Percentiles rank a stretch among this genome's conserved stretches.
These are phyloP conservation scores for Tephrocybe sp. DNA, from an alignment of 768 basidiomycete species.

Conservation along the genomic window DNA sequence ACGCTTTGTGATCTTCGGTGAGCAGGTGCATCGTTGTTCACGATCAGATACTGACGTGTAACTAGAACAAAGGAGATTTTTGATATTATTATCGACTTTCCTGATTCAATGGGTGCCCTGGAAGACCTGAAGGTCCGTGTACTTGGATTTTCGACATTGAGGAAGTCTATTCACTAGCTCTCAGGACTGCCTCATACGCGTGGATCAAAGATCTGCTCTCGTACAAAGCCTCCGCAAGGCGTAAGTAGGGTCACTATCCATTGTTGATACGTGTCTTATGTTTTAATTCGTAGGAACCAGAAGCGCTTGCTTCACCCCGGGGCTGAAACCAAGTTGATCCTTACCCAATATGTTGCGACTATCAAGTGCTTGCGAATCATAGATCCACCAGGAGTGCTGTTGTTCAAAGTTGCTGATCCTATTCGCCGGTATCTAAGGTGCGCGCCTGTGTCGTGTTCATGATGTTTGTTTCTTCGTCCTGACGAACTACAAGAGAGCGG, in stretches of 20 bases:
- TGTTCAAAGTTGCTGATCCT: constrained; percentile 92
- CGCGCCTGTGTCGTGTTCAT: constrained; percentile 8
- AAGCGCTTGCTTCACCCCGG: constrained; percentile 93
- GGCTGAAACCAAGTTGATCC: constrained; percentile 88
- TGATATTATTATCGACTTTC: constrained; percentile 93
- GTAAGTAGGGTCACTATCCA: constrained; percentile 40
- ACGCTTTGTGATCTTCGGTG: constrained; percentile 85
- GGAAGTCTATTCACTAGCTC: not conserved
- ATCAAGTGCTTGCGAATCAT: constrained; percentile 88
- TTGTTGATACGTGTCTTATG: not conserved
- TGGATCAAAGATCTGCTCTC: constrained; percentile 75
- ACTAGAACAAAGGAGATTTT: constrained; percentile 80
- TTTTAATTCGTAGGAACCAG: constrained; percentile 53
- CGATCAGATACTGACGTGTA: not conserved
- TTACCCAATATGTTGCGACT: constrained; percentile 87
- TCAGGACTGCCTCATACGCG: constrained; percentile 72
- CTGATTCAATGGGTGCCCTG: constrained; percentile 81
- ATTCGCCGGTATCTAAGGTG: constrained; percentile 87
- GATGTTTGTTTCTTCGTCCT: not conserved
- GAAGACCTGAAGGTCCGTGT: constrained; percentile 75
- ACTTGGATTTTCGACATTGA: not conserved
- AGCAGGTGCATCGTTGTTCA: constrained; percentile 14
- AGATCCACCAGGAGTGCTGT: constrained; percentile 88
- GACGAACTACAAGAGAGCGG: constrained; percentile 53
- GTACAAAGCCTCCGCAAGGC: constrained; percentile 76